Evolutionary conservation across 2,329 filamentous ascomycete species (phyloP).

Genomic region (Emmonsiellopsis sp.): DNA sequence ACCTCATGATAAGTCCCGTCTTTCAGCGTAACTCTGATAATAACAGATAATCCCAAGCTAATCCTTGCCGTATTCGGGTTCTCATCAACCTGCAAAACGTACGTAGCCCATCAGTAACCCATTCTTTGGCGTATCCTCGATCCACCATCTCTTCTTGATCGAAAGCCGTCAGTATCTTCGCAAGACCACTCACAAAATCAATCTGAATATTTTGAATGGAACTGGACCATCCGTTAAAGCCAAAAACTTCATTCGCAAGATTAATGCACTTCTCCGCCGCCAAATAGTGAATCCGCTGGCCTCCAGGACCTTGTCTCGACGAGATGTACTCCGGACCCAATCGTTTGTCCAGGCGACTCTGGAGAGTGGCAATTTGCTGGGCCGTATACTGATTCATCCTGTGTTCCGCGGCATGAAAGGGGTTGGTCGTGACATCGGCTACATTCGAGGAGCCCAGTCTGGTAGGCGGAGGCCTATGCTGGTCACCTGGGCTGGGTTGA

Average conservation of each 20-base stretch:
- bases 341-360: slow-evolving; percentile 80
- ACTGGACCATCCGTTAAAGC: slow-evolving; percentile 96
- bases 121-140: not conserved
- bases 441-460: slow-evolving; percentile 34
- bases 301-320: slow-evolving; percentile 69
- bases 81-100: slow-evolving; percentile 58
- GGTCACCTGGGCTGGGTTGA: slow-evolving; percentile 55
- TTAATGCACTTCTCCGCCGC: slow-evolving; percentile 95
- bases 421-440: slow-evolving; percentile 49
- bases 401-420: slow-evolving; percentile 65
- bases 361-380: slow-evolving; percentile 79
- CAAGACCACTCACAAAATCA: slow-evolving; percentile 58
- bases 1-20: slow-evolving; percentile 94
- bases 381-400: slow-evolving; percentile 75
- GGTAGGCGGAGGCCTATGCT: slow-evolving; percentile 43
- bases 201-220: slow-evolving; percentile 92
- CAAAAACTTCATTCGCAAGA: slow-evolving; percentile 89
- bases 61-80: slow-evolving; percentile 68
- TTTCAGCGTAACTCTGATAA: slow-evolving; percentile 78
- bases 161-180: not conserved
- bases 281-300: slow-evolving; percentile 83
- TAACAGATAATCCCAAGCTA: slow-evolving; percentile 77
- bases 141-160: not conserved
- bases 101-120: not conserved
- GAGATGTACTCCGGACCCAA: slow-evolving; percentile 95